Evolutionary conservation across 2,329 filamentous ascomycete species (phyloP), one percentile per base, ranked within the genome.

Genomic region (Claviceps citrina): DNA sequence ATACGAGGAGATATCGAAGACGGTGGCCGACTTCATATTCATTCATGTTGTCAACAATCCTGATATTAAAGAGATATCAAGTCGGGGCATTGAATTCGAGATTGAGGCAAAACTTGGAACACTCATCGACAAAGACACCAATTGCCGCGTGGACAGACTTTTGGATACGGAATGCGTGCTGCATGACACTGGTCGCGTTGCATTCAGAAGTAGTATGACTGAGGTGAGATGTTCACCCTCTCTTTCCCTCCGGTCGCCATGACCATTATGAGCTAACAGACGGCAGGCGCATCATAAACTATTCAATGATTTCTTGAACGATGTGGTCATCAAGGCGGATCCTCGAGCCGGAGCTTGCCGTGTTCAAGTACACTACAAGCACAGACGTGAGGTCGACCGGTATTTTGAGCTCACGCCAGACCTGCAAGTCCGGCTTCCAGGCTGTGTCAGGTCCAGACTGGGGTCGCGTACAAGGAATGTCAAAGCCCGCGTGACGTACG

Each of bases 91-190:
- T 12, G 73, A 84, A 44, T 78, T 95, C 39, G 91, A 98, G 60
- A 83, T 98, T 40, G 91, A 98, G 62, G 91, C 86, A 8, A 96
- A 96, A 59, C 67, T 96, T 36, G 91, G 91, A 15, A 80, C 77
- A 20, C 68, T 96, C 12, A 73, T 89, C 42, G 78, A 84, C 56
- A 77, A 76, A 53, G 73, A 79, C 44, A 82, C 76, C 6, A 74
- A 80, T 42, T 68, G 78, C 35, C 72, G 84, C n/a, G 64, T 87
- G 20, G 64, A 71, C 8, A 61, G 87, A 8, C 74, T 76, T 5
- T 68, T 91, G 4, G 59, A 70, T 18, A 79, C 83, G 1, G 82
- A 91, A 55, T 81, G 75, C 36, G 65, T 93, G 6, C 59, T 93
- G 16, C 66, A 67, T 35, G 70, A 76, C 25, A 71, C 68, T 19